Evolutionary conservation across 108 stramenopile genomes (phyloP).

Genomic region (Discostella stelligeroides): DNA sequence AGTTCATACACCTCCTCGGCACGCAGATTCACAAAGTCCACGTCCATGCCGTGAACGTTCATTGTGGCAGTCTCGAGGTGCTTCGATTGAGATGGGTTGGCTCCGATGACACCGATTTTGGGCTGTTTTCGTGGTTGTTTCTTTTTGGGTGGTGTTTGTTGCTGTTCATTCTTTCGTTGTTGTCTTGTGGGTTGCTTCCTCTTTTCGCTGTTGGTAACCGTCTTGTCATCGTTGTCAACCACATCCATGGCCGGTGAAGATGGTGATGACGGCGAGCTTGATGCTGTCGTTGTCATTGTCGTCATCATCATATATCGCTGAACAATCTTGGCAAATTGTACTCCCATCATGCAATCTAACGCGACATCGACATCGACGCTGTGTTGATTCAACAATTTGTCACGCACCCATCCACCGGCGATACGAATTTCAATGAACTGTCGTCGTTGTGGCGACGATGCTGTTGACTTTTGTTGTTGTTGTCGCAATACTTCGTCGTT

Average conservation of each 20-base stretch:
- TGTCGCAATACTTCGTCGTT: conserved; percentile 4
- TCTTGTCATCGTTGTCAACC: conserved; percentile 15
- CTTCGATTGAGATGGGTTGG: conserved; percentile 97
- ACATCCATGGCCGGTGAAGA: background rate
- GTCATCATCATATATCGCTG: conserved; percentile 62
- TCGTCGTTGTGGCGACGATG: background rate
- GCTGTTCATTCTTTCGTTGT: conserved; percentile 15
- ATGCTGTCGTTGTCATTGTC: background rate
- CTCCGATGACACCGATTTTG: conserved; percentile 86
- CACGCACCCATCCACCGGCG: conserved; percentile 90
- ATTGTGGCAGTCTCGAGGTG: conserved; percentile 98
- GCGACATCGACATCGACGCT: conserved; percentile 96
- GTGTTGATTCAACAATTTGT: conserved; percentile 84
- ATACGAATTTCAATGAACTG: conserved; percentile 59
- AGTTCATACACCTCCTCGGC: conserved; percentile 80
- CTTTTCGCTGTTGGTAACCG: conserved; percentile 8
- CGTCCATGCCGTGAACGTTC: conserved; percentile 79
- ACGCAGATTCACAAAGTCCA: conserved; percentile 95
- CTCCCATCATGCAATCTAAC: conserved; percentile 90
- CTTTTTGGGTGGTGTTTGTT: no score
- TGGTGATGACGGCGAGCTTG: background rate
- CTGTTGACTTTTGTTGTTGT: no score
- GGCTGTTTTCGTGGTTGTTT: conserved; percentile 36
- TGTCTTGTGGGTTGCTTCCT: conserved; percentile 5
- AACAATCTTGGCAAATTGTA: conserved; percentile 88